Evolutionary conservation across 163 green algal genomes (phyloP).

Genomic region (Chlamydomonas reinhardtii): DNA sequence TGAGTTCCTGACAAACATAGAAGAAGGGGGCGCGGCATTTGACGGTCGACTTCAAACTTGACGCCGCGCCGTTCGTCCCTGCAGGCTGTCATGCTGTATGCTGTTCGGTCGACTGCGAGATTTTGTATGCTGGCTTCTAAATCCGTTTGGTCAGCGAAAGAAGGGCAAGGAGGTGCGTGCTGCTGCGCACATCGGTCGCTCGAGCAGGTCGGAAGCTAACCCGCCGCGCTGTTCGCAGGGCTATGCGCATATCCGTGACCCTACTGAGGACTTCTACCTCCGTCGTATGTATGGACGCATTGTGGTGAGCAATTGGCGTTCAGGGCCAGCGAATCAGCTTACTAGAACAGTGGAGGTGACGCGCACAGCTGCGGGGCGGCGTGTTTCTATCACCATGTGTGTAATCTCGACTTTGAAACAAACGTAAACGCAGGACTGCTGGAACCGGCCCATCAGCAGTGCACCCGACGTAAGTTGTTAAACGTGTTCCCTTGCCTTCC

Average conservation of each 20-base stretch:
- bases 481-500: too few relatives aligned
- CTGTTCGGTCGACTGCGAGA: background rate
- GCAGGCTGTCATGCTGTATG: background rate
- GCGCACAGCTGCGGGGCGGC: background rate
- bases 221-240: constrained; percentile 35
- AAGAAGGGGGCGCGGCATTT: too few relatives aligned
- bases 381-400: background rate
- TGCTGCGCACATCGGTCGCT: too few relatives aligned
- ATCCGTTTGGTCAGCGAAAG: background rate
- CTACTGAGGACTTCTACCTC: constrained; percentile 72
- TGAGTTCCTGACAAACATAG: too few relatives aligned
- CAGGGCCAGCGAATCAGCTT: background rate
- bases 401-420: too few relatives aligned
- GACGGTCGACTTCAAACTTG: too few relatives aligned
- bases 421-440: constrained; percentile 65
- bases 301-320: constrained; percentile 45
- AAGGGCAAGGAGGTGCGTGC: background rate
- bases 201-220: background rate
- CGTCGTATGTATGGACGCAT: constrained; percentile 70
- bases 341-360: background rate
- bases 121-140: background rate
- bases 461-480: constrained; percentile 66
- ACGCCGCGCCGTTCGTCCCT: too few relatives aligned
- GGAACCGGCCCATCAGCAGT: constrained; percentile 88
- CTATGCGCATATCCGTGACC: constrained; percentile 61